Evolutionary conservation across 192 early-diverging fungal species (phyloP).

Genomic region (Coemansia sp.): DNA sequence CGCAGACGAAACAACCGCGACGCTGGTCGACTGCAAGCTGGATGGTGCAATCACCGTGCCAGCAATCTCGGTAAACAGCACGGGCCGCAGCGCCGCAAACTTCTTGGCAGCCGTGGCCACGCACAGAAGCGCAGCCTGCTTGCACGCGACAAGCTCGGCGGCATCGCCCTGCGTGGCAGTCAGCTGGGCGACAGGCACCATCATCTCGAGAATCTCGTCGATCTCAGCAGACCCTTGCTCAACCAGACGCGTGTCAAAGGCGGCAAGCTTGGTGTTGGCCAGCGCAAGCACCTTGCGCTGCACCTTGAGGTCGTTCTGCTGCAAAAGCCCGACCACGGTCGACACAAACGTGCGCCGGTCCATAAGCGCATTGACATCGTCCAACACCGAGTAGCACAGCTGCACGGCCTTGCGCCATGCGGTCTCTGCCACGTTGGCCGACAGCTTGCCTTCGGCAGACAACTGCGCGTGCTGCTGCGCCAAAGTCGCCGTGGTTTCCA

Average conservation of each 20-base stretch:
- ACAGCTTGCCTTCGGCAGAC: conserved; percentile 13
- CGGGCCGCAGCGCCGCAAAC: conserved; percentile 63
- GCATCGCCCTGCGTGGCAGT: not conserved
- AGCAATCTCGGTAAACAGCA: conserved; percentile 63
- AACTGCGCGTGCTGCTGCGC: conserved; percentile 19
- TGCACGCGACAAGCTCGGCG: conserved; percentile 57
- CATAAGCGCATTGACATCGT: conserved; percentile 74
- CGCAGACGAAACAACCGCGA: conserved; percentile 49
- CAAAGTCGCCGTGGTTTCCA: conserved; percentile 28
- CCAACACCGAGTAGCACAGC: conserved; percentile 68
- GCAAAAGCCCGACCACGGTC: conserved; percentile 63
- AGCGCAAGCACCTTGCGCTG: conserved; percentile 74
- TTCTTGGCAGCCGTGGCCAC: conserved; percentile 69
- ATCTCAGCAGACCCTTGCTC: conserved; percentile 16
- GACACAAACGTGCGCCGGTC: conserved; percentile 73
- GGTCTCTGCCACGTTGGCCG: conserved; percentile 18
- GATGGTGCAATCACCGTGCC: conserved; percentile 53
- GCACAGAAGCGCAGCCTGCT: conserved; percentile 78
- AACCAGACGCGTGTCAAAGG: conserved; percentile 31
- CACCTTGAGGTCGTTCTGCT: conserved; percentile 61
- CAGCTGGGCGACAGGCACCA: conserved; percentile 23
- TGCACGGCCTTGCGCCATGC: conserved; percentile 53
- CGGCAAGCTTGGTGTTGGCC: conserved; percentile 66
- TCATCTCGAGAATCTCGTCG: conserved; percentile 35
- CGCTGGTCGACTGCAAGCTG: conserved; percentile 36